Percentiles rank a stretch among this genome's conserved stretches.
Conservation (phyloP, 106 monocot species). For the Platanthera guangdongensis region DNA sequence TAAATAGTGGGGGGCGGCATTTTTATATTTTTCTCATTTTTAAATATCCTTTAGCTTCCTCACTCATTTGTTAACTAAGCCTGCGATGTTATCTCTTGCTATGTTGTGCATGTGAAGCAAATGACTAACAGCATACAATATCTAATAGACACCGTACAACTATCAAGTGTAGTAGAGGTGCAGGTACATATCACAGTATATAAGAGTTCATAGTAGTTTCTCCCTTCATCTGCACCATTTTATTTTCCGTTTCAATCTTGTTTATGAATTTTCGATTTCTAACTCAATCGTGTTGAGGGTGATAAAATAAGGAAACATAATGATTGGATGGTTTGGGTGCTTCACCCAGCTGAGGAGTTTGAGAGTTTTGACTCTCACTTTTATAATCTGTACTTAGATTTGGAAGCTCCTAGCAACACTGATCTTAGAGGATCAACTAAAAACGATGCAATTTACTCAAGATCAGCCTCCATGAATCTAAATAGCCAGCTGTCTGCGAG, state of each 20-base stretch:
- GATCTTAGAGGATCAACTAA: slow-evolving; percentile 3
- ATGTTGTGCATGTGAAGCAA: not conserved
- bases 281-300: slow-evolving; percentile 22
- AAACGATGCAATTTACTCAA: slow-evolving; percentile 17
- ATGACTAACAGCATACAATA: slow-evolving; percentile 1
- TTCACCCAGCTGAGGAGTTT: slow-evolving; percentile 12
- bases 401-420: slow-evolving; percentile 7
- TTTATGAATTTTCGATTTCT: slow-evolving; percentile 1
- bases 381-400: slow-evolving; percentile 22
- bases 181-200: not conserved
- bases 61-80: not conserved
- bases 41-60: not conserved
- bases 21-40: too few relatives aligned
- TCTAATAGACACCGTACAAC: slow-evolving; percentile 2
- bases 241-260: not conserved
- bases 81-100: slow-evolving; percentile 1
- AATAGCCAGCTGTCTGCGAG: slow-evolving; percentile 13
- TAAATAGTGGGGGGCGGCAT: too few relatives aligned
- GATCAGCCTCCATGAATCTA: slow-evolving; percentile 31
- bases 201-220: not conserved
- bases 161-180: slow-evolving; percentile 3
- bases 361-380: slow-evolving; percentile 15
- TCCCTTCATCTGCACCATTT: not conserved
- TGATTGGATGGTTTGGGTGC: slow-evolving; percentile 51
- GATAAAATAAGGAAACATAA: slow-evolving; percentile 48